A percentile compares a stretch with the other conserved stretches of the same genome.
These are phyloP conservation scores for Xylaria sp. DNA, from an alignment of 2,329 filamentous ascomycete species.

Conservation along the genomic window DNA sequence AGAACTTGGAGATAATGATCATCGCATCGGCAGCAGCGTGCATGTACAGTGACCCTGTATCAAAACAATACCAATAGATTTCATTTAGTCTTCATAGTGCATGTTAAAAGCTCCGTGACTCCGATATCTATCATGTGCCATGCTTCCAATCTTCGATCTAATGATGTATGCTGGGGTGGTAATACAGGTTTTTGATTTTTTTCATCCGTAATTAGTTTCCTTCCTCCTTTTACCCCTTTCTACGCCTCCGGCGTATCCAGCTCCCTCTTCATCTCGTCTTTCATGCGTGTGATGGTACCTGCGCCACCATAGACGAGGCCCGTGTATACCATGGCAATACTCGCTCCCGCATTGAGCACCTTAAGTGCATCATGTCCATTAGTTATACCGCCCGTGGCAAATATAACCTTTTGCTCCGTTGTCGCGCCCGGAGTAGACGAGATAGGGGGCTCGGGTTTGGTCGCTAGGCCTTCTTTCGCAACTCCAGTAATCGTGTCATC, in stretches of 20 bases:
- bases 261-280: slow-evolving; percentile 67
- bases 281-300: slow-evolving; percentile 73
- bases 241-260: slow-evolving; percentile 42
- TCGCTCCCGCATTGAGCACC: slow-evolving; percentile 88
- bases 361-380: slow-evolving; percentile 85
- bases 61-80: slow-evolving; percentile 48
- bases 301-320: slow-evolving; percentile 72
- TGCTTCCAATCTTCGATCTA: slow-evolving; percentile 24
- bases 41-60: slow-evolving; percentile 45
- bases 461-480: slow-evolving; percentile 41
- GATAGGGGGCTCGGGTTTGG: slow-evolving; percentile 57
- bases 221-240: not conserved
- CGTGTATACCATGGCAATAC: slow-evolving; percentile 92
- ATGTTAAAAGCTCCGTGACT: slow-evolving; percentile 13
- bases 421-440: slow-evolving; percentile 20
- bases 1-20: slow-evolving; percentile 31
- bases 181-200: slow-evolving; percentile 23
- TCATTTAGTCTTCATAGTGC: slow-evolving; percentile 37
- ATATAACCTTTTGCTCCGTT: slow-evolving; percentile 78
- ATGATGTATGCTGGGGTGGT: slow-evolving; percentile 29
- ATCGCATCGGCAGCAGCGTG: slow-evolving; percentile 41
- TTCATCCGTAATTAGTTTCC: slow-evolving; percentile 3
- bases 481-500: slow-evolving; percentile 50
- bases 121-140: slow-evolving; percentile 20
- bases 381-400: slow-evolving; percentile 92